Base-by-base conservation (phyloP, 352 stramenopile species). In the Elongisporangium senticosum region DNA sequence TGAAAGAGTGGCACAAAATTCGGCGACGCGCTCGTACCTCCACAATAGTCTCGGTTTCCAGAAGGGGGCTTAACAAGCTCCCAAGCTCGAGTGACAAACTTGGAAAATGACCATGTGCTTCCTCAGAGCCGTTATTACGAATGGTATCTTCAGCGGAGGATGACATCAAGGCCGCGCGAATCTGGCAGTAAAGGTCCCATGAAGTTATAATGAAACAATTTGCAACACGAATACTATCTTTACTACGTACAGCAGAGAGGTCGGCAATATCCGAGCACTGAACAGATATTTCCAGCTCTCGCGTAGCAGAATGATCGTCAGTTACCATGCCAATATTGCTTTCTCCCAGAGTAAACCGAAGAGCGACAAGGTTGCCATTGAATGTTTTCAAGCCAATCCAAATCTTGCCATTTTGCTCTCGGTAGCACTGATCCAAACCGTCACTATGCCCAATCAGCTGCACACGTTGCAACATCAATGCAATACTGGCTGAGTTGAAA, bases 211-310 rank as follows among this genome's bases (percentile, higher is more conserved):
- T 43, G 5, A 14, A 6, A 10, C 8, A 43, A 17, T 17, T 4
- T 43, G 1, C 33, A 17, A 43, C 11, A 10, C 33, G 17, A 15
- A 10, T 17, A 17, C 5, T n/a, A n/a, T n/a, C n/a, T 17, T 43
- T 10, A 4, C 8, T 49, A 67, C 75, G 26, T 74, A 89, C 80
- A 55, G 74, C 75, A 33, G 76, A 77, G 13, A 90, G 69, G 64
- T 90, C 80, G 2, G 68, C 68, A 1, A 74, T 51, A 49, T 75
- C 74, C 10, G 78, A 87, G n/a, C 78, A 74, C 51, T 89, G 69
- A 8, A 86, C 61, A 7, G 64, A 68, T 3, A 87, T 49, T 47
- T 87, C 76, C 33, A 87, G 63, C 3, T 67, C 64, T 48, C 49
- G 62, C 21, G 13, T 43, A 17, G 11, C 33, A 17, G 65, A 57